Conservation (phyloP, 2,329 filamentous ascomycete genomes). For the Erysiphe neolycopersici region DNA sequence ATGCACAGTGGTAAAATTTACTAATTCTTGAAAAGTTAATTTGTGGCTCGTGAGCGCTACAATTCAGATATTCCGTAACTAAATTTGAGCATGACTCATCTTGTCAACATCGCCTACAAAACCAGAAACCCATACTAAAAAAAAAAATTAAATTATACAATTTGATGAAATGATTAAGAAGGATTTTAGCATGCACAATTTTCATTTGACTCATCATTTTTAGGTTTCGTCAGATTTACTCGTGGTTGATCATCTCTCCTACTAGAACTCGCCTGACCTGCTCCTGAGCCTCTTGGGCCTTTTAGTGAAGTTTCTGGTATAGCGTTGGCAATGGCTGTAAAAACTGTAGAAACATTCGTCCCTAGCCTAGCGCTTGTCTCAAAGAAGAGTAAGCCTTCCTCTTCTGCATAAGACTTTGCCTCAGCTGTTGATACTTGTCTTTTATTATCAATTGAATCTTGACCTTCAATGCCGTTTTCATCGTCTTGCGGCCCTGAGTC, state of each 20-base stretch:
- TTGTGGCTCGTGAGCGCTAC: no score
- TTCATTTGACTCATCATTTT: conserved; percentile 57
- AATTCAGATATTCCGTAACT: no score
- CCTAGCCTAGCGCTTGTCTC: conserved; percentile 97
- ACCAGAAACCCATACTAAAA: conserved; percentile 6
- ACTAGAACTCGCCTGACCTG: conserved; percentile 25
- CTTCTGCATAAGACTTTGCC: conserved; percentile 78
- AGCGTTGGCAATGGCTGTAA: conserved; percentile 91
- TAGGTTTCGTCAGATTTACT: conserved; percentile 55
- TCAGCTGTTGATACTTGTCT: conserved; percentile 78
- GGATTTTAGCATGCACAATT: conserved; percentile 53
- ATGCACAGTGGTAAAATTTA: background rate
- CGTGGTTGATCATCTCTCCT: conserved; percentile 41
- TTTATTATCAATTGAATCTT: conserved; percentile 42
- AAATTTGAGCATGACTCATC: background rate
- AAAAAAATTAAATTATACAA: conserved; percentile 4
- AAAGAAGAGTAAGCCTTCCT: conserved; percentile 84
- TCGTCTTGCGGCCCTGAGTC: conserved; percentile 20
- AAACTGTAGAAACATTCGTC: conserved; percentile 80
- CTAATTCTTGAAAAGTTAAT: conserved; percentile 1
- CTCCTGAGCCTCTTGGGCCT: conserved; percentile 48
- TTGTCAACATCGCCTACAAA: background rate
- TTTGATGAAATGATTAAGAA: conserved; percentile 2
- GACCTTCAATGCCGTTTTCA: conserved; percentile 19
- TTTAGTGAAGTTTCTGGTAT: conserved; percentile 95